Evolutionary conservation across 2,329 filamentous ascomycete genomes (phyloP).

Genomic region (Penicillium sp.): DNA sequence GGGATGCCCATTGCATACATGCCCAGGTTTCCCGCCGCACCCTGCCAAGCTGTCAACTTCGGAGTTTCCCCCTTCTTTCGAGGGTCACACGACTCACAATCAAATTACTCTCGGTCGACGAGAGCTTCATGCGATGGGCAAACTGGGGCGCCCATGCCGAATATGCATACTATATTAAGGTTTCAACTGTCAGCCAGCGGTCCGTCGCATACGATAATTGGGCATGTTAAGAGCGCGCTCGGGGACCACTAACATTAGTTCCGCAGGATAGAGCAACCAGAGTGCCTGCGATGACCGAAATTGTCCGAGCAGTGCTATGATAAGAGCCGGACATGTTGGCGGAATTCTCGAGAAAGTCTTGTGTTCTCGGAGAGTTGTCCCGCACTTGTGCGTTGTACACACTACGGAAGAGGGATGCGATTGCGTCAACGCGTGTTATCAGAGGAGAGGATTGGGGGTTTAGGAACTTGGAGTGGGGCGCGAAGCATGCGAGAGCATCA

Average conservation of each 20-base stretch:
- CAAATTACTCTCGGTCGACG: constrained; percentile 89
- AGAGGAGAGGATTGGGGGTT: constrained; percentile 8
- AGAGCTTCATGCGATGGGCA: constrained; percentile 80
- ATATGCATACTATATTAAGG: constrained; percentile 78
- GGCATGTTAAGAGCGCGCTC: constrained; percentile 3
- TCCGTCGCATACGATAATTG: neutral
- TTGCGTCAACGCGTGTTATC: constrained; percentile 17
- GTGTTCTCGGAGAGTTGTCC: neutral
- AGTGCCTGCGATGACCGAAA: constrained; percentile 85
- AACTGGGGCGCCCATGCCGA: constrained; percentile 98
- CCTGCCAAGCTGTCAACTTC: constrained; percentile 47
- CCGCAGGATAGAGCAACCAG: constrained; percentile 85
- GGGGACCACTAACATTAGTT: constrained; percentile 69
- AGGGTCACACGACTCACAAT: constrained; percentile 63
- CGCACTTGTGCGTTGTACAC: constrained; percentile 4
- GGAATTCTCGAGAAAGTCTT: neutral
- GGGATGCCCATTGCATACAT: constrained; percentile 94
- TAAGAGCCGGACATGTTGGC: constrained; percentile 35
- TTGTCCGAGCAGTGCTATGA: constrained; percentile 62
- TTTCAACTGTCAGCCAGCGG: constrained; percentile 18
- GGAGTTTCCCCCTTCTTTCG: neutral
- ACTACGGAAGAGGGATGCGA: constrained; percentile 9
- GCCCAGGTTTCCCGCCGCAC: constrained; percentile 66
- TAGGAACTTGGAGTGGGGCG: constrained; percentile 5
- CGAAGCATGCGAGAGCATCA: neutral